Evolutionary conservation across 164 flowering plant species (phyloP).

Genomic region (Vitis cinerea): DNA sequence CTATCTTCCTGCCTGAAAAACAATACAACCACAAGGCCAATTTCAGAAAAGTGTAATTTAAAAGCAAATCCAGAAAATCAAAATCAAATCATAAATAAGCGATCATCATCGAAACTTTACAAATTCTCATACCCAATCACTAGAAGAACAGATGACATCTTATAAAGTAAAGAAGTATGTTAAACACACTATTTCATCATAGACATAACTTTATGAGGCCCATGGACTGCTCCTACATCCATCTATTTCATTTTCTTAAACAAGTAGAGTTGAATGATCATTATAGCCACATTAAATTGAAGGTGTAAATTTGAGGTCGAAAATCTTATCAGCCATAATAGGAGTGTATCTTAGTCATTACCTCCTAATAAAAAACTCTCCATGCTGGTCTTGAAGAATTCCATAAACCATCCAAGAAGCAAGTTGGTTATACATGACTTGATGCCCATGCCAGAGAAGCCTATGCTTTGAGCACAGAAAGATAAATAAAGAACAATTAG

Average conservation of each 20-base stretch:
- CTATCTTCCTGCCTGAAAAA: constrained; percentile 73
- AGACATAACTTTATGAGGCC: too few relatives aligned
- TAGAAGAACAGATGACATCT: too few relatives aligned
- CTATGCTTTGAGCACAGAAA: constrained; percentile 38
- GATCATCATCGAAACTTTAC: too few relatives aligned
- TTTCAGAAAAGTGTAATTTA: neutral
- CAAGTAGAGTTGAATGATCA: neutral
- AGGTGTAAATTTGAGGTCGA: neutral
- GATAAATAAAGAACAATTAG: constrained; percentile 17
- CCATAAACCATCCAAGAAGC: constrained; percentile 99
- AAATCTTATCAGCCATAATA: neutral
- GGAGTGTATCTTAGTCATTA: constrained; percentile 20
- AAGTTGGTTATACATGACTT: constrained; percentile 93
- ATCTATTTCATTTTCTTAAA: neutral
- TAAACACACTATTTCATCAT: too few relatives aligned
- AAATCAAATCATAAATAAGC: too few relatives aligned
- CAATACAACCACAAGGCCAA: constrained; percentile 1
- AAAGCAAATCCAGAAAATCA: neutral
- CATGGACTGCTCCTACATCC: neutral
- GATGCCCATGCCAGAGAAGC: constrained; percentile 99
- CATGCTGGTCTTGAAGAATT: constrained; percentile 90
- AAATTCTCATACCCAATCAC: too few relatives aligned
- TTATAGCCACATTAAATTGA: too few relatives aligned
- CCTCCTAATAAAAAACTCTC: constrained; percentile 95
- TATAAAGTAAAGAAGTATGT: too few relatives aligned